phyloP scores from a whole-genome alignment of 1,139 yeast genomes.

The Zygotorulaspora mrakii region DNA sequence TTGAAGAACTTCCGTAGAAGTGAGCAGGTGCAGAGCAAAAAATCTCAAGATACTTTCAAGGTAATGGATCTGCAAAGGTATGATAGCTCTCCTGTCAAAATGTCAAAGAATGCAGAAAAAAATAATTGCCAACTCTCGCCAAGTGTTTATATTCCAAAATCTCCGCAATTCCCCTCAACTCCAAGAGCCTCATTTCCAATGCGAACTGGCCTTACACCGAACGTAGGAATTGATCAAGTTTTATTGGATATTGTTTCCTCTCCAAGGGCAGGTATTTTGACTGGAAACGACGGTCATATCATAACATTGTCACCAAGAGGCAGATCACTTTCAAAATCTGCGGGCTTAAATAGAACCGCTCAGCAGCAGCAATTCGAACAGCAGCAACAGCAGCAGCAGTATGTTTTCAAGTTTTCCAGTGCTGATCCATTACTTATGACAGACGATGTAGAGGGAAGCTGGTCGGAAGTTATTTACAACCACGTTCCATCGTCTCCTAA shows the following conservation, averaged over 20 bases:
- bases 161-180: constrained; percentile 25
- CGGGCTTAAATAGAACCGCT: neutral
- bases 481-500: constrained; percentile 25
- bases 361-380: constrained; percentile 8
- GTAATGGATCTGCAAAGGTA: constrained; percentile 7
- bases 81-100: neutral
- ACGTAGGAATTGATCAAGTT: constrained; percentile 29
- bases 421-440: constrained; percentile 33
- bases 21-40: neutral
- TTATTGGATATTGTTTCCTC: constrained; percentile 22
- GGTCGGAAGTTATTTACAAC: constrained; percentile 22
- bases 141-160: constrained; percentile 11
- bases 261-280: constrained; percentile 13
- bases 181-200: constrained; percentile 29
- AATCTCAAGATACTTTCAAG: constrained; percentile 1
- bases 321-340: constrained; percentile 2
- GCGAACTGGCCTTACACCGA: constrained; percentile 35
- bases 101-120: constrained; percentile 4
- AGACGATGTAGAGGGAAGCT: constrained; percentile 28
- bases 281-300: constrained; percentile 12
- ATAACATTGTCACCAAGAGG: constrained; percentile 15
- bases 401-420: constrained; percentile 27
- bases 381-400: constrained; percentile 17
- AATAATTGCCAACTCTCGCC: neutral
- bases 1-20: neutral